Evolutionary conservation across 225 moss, liverwort and hornwort species (phyloP).

Genomic region (Pleurozium schreberi): DNA sequence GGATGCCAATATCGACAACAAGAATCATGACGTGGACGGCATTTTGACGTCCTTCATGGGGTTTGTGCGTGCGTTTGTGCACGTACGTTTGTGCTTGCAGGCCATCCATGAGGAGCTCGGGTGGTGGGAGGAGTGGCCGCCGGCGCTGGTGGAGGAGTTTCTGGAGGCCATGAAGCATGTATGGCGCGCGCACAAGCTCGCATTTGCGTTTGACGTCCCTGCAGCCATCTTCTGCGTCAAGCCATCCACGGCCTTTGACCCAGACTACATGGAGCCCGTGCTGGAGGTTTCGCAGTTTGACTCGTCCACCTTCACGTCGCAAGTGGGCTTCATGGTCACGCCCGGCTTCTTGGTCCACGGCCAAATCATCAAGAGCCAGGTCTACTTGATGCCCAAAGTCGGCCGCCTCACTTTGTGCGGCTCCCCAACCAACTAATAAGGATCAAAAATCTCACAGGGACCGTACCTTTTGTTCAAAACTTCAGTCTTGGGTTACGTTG

Average conservation of each 20-base stretch:
- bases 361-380: constrained; percentile 41
- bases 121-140: constrained; percentile 59
- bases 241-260: constrained; percentile 18
- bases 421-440: constrained; percentile 14
- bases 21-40: too few relatives aligned
- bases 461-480: too few relatives aligned
- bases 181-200: constrained; percentile 41
- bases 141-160: constrained; percentile 39
- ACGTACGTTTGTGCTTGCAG: background rate
- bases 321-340: constrained; percentile 48
- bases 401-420: constrained; percentile 3
- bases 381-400: constrained; percentile 40
- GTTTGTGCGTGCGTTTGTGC: background rate
- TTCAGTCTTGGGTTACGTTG: too few relatives aligned
- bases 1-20: background rate
- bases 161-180: constrained; percentile 57
- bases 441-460: too few relatives aligned
- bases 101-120: constrained; percentile 41
- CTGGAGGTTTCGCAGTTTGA: constrained; percentile 28
- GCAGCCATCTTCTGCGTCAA: constrained; percentile 46
- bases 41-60: background rate
- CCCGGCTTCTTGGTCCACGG: constrained; percentile 41
- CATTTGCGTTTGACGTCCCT: constrained; percentile 27
- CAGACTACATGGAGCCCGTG: constrained; percentile 38
- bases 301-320: constrained; percentile 12